Evolutionary conservation across 441 rosid genomes (phyloP), one percentile per base, ranked within the genome.

Genomic region (Jatropha podagrica): DNA sequence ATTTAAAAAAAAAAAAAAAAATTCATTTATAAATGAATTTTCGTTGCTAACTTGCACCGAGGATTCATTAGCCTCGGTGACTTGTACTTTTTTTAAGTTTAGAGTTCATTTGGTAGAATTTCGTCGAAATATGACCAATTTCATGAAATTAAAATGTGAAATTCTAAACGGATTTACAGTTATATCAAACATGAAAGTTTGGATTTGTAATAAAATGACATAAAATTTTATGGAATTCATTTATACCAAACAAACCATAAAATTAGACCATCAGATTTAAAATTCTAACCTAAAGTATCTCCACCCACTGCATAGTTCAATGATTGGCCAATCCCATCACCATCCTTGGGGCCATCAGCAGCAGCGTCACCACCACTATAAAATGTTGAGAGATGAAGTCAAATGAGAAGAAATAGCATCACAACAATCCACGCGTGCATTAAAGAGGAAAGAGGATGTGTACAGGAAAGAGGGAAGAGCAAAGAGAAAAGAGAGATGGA

Each of bases 271-370:
- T 58, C 58, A 73, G 46, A 52, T 73, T 14, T 61, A 62, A 13
- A 75, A 60, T 59, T 71, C 76, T 84, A 78, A 87, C 93, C 92
- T 74, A 74, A 85, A 41, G 69, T 52, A 71, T 79, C 67, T 67
- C 44, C 81, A 76, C 63, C 82, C 9, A 59, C 68, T 17, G 40
- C 44, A 27, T 77, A 74, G 75, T 79, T 77, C 65, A 66, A 44
- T 26, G 77, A 83, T 76, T 80, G 82, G 71, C 69, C 69, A 62
- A 63, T 76, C 46, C 75, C 84, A 38, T 68, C 77, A 5, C 68
- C 67, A 68, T 82, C 86, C 75, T 72, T 77, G 18, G 8, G 71
- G 27, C 42, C 75, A 76, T 73, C 76, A 56, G 78, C 71, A 59
- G 74, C 66, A 78, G 71, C 84, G 76, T 32, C 78, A 27, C 52